A percentile compares a stretch with the other conserved stretches of the same genome.
phyloP scores from a whole-genome alignment of 768 basidiomycete genomes.

The Suillus occidentalis region DNA sequence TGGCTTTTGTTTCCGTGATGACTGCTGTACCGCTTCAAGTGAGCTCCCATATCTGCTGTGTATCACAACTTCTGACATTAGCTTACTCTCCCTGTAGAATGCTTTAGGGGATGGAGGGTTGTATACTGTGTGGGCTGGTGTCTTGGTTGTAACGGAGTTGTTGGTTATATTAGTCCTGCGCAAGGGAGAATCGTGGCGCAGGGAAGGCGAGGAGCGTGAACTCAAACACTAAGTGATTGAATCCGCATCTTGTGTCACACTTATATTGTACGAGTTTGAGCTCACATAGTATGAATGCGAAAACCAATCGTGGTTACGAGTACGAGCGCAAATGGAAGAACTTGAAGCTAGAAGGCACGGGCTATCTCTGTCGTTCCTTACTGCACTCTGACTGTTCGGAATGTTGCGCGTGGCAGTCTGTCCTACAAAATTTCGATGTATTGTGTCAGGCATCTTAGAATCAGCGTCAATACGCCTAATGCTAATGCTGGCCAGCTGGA shows the following conservation, averaged over 20 bases:
- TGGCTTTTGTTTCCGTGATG: slow-evolving; percentile 72
- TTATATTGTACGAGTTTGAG: not conserved
- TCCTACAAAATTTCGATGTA: too few species aligned
- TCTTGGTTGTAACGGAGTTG: slow-evolving; percentile 53
- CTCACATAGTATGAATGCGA: too few species aligned
- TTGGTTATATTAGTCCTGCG: slow-evolving; percentile 57
- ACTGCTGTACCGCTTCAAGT: slow-evolving; percentile 69
- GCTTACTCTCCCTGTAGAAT: slow-evolving; percentile 38
- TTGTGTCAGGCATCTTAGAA: too few species aligned
- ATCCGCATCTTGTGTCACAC: not conserved
- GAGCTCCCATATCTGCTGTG: slow-evolving; percentile 15
- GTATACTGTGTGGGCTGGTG: slow-evolving; percentile 64
- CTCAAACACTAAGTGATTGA: slow-evolving; percentile 1
- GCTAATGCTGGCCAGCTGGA: too few species aligned
- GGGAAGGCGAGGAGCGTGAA: slow-evolving; percentile 45
- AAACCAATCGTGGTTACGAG: too few species aligned
- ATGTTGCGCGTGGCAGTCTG: too few species aligned
- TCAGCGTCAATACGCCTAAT: too few species aligned
- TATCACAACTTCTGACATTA: not conserved
- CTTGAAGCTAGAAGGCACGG: too few species aligned
- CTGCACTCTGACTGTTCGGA: too few species aligned
- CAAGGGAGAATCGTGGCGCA: slow-evolving; percentile 63
- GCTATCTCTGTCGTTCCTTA: too few species aligned
- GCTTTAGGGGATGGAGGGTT: slow-evolving; percentile 77
- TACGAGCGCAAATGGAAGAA: too few species aligned